Percentiles rank a stretch among this genome's conserved stretches.
Conservation (phyloP, 2,329 filamentous ascomycete species). For the Lachnellula willkommii region DNA sequence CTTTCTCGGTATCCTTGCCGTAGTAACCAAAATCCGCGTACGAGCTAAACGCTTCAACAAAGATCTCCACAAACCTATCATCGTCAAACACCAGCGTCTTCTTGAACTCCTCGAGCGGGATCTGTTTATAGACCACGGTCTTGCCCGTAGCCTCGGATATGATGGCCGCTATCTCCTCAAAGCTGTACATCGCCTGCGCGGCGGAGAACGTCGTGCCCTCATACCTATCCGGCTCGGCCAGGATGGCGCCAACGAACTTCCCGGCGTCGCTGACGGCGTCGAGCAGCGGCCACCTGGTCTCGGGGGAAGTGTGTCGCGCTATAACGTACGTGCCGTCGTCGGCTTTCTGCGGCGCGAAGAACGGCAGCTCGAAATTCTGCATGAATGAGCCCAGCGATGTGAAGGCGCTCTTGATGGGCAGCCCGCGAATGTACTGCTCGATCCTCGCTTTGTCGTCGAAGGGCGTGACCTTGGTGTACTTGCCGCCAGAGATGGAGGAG, state of each 20-base stretch:
- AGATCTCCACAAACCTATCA: not conserved
- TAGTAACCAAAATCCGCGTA: not conserved
- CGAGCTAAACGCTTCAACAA: not conserved
- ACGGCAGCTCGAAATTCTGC: conserved; percentile 12
- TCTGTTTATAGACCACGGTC: conserved; percentile 14
- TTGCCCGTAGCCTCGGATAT: conserved; percentile 33
- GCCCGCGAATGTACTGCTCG: conserved; percentile 33
- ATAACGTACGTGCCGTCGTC: conserved; percentile 20
- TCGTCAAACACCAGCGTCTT: not conserved
- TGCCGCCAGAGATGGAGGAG: conserved; percentile 32
- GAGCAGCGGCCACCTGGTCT: conserved; percentile 26
- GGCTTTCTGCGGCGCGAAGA: conserved; percentile 1
- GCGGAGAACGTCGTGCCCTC: conserved; percentile 42
- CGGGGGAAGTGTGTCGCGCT: conserved; percentile 8
- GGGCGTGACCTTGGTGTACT: conserved; percentile 33
- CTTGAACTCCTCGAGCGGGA: conserved; percentile 12
- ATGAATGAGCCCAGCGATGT: conserved; percentile 44
- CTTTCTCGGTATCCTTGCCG: not conserved
- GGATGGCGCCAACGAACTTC: conserved; percentile 33
- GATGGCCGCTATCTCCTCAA: conserved; percentile 30
- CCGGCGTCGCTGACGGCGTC: conserved; percentile 28
- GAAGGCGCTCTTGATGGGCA: conserved; percentile 41
- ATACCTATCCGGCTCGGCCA: conserved; percentile 39
- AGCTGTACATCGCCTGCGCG: conserved; percentile 35
- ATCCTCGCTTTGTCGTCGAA: conserved; percentile 32